Percentiles rank a stretch among this genome's conserved stretches.
phyloP scores from a whole-genome alignment of 805 yeast genomes.

The Zygoascus ofunaensis region DNA sequence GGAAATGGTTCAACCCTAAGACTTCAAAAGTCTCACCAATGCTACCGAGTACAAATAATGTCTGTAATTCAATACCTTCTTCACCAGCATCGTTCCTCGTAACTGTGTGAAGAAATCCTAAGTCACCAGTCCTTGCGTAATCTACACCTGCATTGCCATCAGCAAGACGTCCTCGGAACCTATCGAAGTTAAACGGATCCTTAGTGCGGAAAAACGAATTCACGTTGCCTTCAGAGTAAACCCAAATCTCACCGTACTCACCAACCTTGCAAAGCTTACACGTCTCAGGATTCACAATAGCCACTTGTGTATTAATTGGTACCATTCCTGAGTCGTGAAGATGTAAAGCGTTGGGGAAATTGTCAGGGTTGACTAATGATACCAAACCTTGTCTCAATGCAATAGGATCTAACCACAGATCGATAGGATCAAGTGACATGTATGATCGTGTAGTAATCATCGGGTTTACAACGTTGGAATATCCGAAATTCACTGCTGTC shows the following conservation, averaged over 20 bases:
- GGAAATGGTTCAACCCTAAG: conserved; percentile 86
- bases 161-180: conserved; percentile 54
- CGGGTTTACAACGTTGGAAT: conserved; percentile 73
- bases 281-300: conserved; percentile 93
- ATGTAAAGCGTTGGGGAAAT: conserved; percentile 57
- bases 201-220: conserved; percentile 45
- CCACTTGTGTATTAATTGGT: conserved; percentile 87
- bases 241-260: conserved; percentile 97
- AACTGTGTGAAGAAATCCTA: conserved; percentile 83
- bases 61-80: conserved; percentile 44
- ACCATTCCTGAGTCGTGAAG: conserved; percentile 95
- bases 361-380: conserved; percentile 66
- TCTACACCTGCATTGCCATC: conserved; percentile 50
- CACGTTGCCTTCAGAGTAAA: conserved; percentile 77
- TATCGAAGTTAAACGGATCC: conserved; percentile 44
- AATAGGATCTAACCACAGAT: conserved; percentile 75
- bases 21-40: conserved; percentile 84
- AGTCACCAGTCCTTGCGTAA: conserved; percentile 84
- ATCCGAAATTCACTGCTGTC: conserved; percentile 66
- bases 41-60: conserved; percentile 75
- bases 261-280: conserved; percentile 69
- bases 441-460: conserved; percentile 78
- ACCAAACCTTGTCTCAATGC: conserved; percentile 87
- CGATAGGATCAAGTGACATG: conserved; percentile 80
- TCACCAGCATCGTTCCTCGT: conserved; percentile 27